Evolutionary conservation across 2,329 filamentous ascomycete genomes (phyloP).

Genomic region (Cladophialophora carrionii): DNA sequence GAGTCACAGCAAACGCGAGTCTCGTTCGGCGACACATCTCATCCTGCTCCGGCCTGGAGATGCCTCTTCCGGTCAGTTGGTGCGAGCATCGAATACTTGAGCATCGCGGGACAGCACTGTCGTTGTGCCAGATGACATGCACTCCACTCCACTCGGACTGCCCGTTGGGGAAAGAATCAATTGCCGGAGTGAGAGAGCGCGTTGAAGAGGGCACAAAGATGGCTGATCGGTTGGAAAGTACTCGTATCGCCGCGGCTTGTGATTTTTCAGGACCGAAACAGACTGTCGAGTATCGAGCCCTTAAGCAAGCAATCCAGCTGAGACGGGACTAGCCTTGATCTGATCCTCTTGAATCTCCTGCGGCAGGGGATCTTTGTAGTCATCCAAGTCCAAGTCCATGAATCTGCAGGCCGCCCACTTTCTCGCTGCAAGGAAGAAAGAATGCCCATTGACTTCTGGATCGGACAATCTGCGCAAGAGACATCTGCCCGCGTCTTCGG

Average conservation of each 20-base stretch:
- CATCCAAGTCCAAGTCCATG: slow-evolving; percentile 4
- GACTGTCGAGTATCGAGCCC: not conserved
- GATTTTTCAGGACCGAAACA: slow-evolving; percentile 15
- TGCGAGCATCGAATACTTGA: not conserved
- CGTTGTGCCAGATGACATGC: slow-evolving; percentile 13
- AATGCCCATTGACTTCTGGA: slow-evolving; percentile 43
- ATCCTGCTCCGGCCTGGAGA: slow-evolving; percentile 2
- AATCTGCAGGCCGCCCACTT: slow-evolving; percentile 2
- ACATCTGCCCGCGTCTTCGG: slow-evolving; percentile 29
- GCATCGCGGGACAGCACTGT: not conserved
- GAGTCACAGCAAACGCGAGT: not conserved
- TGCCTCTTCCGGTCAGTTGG: slow-evolving; percentile 1
- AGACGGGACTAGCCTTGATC: not conserved
- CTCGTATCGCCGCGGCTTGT: slow-evolving; percentile 13
- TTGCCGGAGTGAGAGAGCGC: slow-evolving; percentile 36
- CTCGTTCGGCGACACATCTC: slow-evolving; percentile 4
- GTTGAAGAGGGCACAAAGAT: slow-evolving; percentile 1
- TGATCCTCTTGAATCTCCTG: slow-evolving; percentile 6
- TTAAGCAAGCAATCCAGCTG: not conserved
- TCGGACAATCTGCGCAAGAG: slow-evolving; percentile 43
- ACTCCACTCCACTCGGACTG: slow-evolving; percentile 43
- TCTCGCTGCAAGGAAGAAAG: slow-evolving; percentile 5
- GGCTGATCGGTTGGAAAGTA: slow-evolving; percentile 9
- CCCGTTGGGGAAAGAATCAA: slow-evolving; percentile 46
- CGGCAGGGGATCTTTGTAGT: not conserved